A percentile compares a stretch with the other conserved stretches of the same genome.
Conservation (phyloP, 2,329 filamentous ascomycete species). For the Akanthomyces muscarius region DNA sequence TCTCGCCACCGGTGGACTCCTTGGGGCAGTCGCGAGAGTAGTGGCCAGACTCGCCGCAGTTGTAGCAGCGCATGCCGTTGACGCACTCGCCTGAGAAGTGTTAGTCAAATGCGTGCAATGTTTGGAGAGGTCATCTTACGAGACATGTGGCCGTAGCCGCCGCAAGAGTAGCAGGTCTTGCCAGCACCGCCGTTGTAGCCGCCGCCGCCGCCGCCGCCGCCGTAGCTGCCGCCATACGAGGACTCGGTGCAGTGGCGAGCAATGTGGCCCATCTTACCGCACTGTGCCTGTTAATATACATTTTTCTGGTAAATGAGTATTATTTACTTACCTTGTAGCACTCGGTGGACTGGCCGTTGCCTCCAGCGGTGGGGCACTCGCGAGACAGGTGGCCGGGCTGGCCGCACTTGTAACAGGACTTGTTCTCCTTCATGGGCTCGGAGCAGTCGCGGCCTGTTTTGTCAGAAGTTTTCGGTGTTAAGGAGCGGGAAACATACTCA, state of each 20-base stretch:
- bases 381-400: conserved; percentile 87
- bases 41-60: conserved; percentile 92
- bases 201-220: conserved; percentile 38
- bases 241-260: conserved; percentile 81
- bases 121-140: conserved; percentile 45
- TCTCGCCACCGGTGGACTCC: conserved; percentile 80
- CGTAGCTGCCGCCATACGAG: conserved; percentile 47
- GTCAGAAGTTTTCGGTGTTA: conserved; percentile 19
- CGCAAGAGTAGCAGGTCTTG: conserved; percentile 98
- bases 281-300: conserved; percentile 45
- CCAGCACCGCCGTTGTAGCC: conserved; percentile 50
- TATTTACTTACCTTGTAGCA: conserved; percentile 74
- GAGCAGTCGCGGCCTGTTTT: conserved; percentile 78
- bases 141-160: conserved; percentile 94
- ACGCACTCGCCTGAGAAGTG: conserved; percentile 72
- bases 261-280: conserved; percentile 93
- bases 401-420: conserved; percentile 75
- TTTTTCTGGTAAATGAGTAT: not conserved
- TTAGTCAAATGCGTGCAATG: conserved; percentile 19
- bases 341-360: conserved; percentile 55
- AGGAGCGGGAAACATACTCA: conserved; percentile 55
- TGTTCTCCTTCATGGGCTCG: conserved; percentile 80
- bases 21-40: conserved; percentile 94
- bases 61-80: conserved; percentile 99
- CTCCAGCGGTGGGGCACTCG: conserved; percentile 64